Percentiles rank a stretch among this genome's conserved stretches.
Conservation (phyloP, 2,329 filamentous ascomycete genomes). For the Harringtonia lauricola region DNA sequence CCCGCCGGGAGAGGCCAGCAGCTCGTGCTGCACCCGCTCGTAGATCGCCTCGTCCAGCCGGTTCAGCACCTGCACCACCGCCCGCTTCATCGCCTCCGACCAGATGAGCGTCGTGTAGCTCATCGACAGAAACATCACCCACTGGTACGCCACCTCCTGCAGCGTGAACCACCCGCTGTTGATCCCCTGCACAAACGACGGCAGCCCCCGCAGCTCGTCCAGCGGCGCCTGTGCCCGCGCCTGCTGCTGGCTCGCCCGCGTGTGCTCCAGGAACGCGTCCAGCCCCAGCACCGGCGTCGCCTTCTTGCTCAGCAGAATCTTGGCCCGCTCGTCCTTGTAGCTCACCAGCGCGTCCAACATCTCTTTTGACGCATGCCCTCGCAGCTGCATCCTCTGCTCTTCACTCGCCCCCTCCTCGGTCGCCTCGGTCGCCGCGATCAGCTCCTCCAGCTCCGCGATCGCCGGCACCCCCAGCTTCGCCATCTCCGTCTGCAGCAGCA, state of each 20-base stretch:
- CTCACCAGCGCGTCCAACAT: conserved; percentile 33
- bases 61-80: conserved; percentile 45
- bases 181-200: conserved; percentile 36
- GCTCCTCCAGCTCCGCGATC: conserved; percentile 25
- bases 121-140: conserved; percentile 36
- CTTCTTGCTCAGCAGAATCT: conserved; percentile 40
- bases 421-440: conserved; percentile 26
- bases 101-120: conserved; percentile 45
- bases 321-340: conserved; percentile 43
- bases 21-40: conserved; percentile 30
- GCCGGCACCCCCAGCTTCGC: conserved; percentile 39
- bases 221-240: conserved; percentile 34
- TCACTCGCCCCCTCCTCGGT: not conserved
- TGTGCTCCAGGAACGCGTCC: conserved; percentile 53
- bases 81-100: conserved; percentile 45
- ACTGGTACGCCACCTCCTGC: conserved; percentile 48
- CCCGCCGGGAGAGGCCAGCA: conserved; percentile 9
- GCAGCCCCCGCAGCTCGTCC: conserved; percentile 40
- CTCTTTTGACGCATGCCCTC: conserved; percentile 24
- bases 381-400: not conserved
- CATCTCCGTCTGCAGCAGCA: conserved; percentile 41
- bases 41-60: conserved; percentile 41
- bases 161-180: conserved; percentile 40
- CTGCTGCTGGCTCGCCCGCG: conserved; percentile 43
- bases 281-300: conserved; percentile 40